phyloP scores from a whole-genome alignment of 169 alveolate species.

The Plasmodium blacklocki region DNA sequence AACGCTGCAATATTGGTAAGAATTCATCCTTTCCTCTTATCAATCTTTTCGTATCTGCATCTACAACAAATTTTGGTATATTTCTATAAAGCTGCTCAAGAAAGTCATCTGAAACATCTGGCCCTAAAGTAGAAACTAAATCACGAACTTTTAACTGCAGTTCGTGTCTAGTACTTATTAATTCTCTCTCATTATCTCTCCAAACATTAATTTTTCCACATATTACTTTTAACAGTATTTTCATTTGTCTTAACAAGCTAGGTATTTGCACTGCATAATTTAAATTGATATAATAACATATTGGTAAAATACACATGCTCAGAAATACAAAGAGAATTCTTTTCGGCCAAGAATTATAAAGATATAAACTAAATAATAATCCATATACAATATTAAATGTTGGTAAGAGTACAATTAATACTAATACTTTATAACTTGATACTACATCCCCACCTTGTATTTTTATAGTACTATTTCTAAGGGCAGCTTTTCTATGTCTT shows the following conservation, averaged over 20 bases:
- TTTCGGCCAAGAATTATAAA: slow-evolving; percentile 73
- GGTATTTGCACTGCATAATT: slow-evolving; percentile 85
- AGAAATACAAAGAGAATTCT: slow-evolving; percentile 73
- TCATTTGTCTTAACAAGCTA: slow-evolving; percentile 82
- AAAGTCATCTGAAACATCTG: slow-evolving; percentile 87
- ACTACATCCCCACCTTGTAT: slow-evolving; percentile 91
- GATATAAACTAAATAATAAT: slow-evolving; percentile 83
- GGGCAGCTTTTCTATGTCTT: slow-evolving; percentile 86
- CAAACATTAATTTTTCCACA: slow-evolving; percentile 88
- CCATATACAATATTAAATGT: slow-evolving; percentile 89
- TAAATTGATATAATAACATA: slow-evolving; percentile 84
- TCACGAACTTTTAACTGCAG: slow-evolving; percentile 88
- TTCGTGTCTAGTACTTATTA: slow-evolving; percentile 88
- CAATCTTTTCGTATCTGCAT: slow-evolving; percentile 84
- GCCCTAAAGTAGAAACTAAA: slow-evolving; percentile 87
- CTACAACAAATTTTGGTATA: slow-evolving; percentile 86
- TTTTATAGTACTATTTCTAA: slow-evolving; percentile 88
- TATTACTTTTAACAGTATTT: slow-evolving; percentile 79
- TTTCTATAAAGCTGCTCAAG: slow-evolving; percentile 84
- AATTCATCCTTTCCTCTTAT: slow-evolving; percentile 81
- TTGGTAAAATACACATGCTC: slow-evolving; percentile 79
- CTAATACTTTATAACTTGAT: slow-evolving; percentile 92
- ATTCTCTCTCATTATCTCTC: slow-evolving; percentile 91
- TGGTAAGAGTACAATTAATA: slow-evolving; percentile 89
- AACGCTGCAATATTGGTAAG: slow-evolving; percentile 84